Evolutionary conservation across 2,329 filamentous ascomycete genomes (phyloP).

Genomic region (Biscogniauxia sp.): DNA sequence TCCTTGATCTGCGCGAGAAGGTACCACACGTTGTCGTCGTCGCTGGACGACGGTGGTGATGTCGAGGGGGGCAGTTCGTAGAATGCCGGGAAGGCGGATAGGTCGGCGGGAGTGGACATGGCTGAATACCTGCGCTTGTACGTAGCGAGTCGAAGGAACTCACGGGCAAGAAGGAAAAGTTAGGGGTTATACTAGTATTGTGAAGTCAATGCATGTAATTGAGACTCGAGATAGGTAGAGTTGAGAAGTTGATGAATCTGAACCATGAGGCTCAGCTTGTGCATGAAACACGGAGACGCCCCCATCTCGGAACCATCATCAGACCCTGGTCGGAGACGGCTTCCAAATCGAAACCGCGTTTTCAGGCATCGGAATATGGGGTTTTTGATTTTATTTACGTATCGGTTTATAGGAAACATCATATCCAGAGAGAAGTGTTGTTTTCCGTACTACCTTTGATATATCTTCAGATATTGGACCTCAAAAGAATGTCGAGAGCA

Average conservation of each 20-base stretch:
- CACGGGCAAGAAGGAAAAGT: too few species aligned
- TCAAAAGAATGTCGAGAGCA: too few species aligned
- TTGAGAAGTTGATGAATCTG: background rate
- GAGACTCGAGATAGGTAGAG: too few species aligned
- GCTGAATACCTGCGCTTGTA: background rate
- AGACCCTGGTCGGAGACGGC: background rate
- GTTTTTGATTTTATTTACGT: too few species aligned
- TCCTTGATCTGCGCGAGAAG: conserved; percentile 33
- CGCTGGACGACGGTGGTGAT: conserved; percentile 4
- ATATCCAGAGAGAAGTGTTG: too few species aligned
- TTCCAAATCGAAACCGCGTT: too few species aligned
- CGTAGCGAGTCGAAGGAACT: too few species aligned
- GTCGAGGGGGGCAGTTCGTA: conserved; percentile 16
- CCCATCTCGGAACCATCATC: background rate
- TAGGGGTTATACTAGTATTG: too few species aligned
- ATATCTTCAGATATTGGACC: too few species aligned
- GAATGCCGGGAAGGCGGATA: conserved; percentile 14
- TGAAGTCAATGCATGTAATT: background rate
- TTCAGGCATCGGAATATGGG: too few species aligned
- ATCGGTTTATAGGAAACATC: too few species aligned
- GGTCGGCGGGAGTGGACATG: conserved; percentile 8
- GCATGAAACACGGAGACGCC: background rate
- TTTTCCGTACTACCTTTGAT: too few species aligned
- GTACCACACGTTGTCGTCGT: conserved; percentile 25
- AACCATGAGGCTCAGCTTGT: background rate